These are phyloP conservation scores for Daldinia bambusicola DNA, from an alignment of 495 filamentous ascomycete genomes.

Conservation along the genomic window DNA sequence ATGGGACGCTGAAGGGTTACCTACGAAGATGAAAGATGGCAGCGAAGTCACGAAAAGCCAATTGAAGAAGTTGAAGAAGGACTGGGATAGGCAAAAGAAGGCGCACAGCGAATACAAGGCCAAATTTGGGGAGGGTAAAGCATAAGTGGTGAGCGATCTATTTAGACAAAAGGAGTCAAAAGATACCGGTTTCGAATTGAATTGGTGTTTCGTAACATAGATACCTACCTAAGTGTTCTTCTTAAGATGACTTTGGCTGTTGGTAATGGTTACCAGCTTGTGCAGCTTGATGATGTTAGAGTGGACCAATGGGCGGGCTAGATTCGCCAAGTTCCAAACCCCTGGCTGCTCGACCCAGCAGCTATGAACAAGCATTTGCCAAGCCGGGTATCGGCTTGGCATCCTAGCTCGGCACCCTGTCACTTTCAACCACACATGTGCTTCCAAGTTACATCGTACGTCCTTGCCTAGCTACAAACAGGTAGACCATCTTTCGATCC, in stretches of 20 bases:
- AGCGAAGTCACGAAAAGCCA: constrained; percentile 83
- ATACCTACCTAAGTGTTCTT: no score
- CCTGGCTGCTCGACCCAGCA: constrained; percentile 22
- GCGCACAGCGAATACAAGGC: constrained; percentile 70
- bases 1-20: constrained; percentile 90
- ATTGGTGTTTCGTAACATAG: constrained; percentile 22
- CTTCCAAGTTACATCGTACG: constrained; percentile 23
- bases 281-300: not conserved
- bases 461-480: constrained; percentile 14
- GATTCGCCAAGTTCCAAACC: constrained; percentile 37
- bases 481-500: constrained; percentile 15
- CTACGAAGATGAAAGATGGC: constrained; percentile 77
- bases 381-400: constrained; percentile 48
- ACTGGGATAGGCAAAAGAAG: constrained; percentile 93
- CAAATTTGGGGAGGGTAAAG: constrained; percentile 57
- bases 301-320: not conserved
- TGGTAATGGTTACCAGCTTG: not conserved
- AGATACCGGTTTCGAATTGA: constrained; percentile 25
- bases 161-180: constrained; percentile 4
- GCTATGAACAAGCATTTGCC: constrained; percentile 46
- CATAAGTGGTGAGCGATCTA: constrained; percentile 14
- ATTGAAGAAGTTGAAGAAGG: constrained; percentile 87
- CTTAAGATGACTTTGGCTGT: no score
- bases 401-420: constrained; percentile 25
- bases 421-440: constrained; percentile 18